Conservation (phyloP, 345 rosid genomes). For the Citrus mangshanensis region DNA sequence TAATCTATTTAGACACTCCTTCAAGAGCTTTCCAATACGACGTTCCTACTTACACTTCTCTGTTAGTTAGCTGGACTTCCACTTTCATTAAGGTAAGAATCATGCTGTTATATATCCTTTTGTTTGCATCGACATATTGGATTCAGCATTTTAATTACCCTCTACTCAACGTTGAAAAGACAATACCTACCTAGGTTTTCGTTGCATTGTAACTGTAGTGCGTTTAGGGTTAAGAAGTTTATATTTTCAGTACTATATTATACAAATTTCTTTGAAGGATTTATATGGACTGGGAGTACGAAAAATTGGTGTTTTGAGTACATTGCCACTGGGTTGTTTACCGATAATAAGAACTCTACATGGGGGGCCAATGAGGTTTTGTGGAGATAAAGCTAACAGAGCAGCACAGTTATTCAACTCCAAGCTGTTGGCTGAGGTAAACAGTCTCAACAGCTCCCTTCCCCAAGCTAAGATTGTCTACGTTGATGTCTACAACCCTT, state of each 20-base stretch:
- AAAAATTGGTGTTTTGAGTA: constrained; percentile 4
- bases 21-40: neutral
- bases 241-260: neutral
- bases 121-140: too few relatives aligned
- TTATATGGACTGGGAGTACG: constrained; percentile 24
- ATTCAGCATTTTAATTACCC: too few relatives aligned
- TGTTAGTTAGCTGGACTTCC: constrained; percentile 9
- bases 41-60: constrained; percentile 4
- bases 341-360: neutral
- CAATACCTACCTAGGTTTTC: too few relatives aligned
- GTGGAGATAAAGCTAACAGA: neutral
- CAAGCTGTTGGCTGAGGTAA: constrained; percentile 12
- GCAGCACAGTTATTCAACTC: constrained; percentile 23
- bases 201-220: too few relatives aligned
- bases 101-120: neutral
- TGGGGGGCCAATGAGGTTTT: neutral
- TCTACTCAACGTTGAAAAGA: too few relatives aligned
- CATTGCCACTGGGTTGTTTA: constrained; percentile 22
- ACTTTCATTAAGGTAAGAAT: constrained; percentile 18
- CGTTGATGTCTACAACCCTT: constrained; percentile 23
- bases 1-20: neutral
- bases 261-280: constrained; percentile 3
- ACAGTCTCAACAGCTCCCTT: constrained; percentile 3
- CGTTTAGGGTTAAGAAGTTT: neutral
- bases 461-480: constrained; percentile 5